phyloP scores from a whole-genome alignment of 2,329 filamentous ascomycete genomes.

The Claviceps maximensis region DNA sequence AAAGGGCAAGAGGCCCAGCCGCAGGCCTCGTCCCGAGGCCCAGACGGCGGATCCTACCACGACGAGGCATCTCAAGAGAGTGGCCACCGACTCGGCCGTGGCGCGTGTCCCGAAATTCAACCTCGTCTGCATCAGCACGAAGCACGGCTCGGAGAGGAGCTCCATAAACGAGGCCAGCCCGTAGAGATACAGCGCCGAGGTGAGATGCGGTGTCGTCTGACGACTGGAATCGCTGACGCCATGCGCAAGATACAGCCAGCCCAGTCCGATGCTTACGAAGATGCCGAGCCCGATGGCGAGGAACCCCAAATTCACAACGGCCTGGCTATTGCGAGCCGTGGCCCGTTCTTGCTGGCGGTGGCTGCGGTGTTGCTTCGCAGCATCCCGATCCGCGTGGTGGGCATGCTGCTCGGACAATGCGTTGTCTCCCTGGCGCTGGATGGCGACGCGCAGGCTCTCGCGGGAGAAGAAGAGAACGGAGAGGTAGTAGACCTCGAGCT shows the following conservation, averaged over 20 bases:
- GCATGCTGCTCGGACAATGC: neutral
- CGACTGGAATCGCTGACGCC: conserved; percentile 32
- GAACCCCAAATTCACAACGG: conserved; percentile 80
- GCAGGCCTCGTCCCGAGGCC: conserved; percentile 33
- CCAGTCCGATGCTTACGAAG: conserved; percentile 49
- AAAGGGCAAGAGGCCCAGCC: conserved; percentile 73
- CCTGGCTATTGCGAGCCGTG: conserved; percentile 42
- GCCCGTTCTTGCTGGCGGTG: neutral
- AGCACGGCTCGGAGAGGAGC: conserved; percentile 74
- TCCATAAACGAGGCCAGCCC: conserved; percentile 52
- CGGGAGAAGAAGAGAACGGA: conserved; percentile 90
- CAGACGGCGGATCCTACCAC: conserved; percentile 61
- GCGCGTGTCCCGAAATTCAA: conserved; percentile 72
- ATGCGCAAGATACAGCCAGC: conserved; percentile 51
- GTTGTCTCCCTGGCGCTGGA: conserved; percentile 53
- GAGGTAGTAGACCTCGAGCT: conserved; percentile 85
- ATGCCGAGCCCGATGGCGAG: conserved; percentile 59
- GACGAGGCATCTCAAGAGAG: conserved; percentile 59
- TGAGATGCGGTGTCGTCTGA: conserved; percentile 53
- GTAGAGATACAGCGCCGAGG: conserved; percentile 38
- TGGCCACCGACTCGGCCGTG: conserved; percentile 69
- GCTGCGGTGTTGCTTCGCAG: neutral
- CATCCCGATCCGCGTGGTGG: neutral
- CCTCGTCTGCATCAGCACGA: conserved; percentile 73
- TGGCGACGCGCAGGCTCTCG: conserved; percentile 80